Percentiles rank a stretch among this genome's conserved stretches.
Conservation (phyloP, 371 early-diverging fungal species). For the Amoeboaphelidium occidentale region DNA sequence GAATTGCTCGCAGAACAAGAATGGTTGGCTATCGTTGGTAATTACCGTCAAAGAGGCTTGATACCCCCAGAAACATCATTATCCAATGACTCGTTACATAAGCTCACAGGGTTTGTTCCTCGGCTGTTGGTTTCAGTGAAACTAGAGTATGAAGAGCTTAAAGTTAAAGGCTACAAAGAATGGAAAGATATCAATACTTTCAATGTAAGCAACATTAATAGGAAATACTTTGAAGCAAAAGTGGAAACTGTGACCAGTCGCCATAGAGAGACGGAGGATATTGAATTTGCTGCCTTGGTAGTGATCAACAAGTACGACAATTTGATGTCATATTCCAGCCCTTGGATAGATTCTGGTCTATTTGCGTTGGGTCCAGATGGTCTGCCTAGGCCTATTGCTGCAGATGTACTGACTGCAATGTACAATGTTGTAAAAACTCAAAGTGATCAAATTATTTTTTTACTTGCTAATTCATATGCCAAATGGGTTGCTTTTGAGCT, state of each 20-base stretch:
- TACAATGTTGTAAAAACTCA: background rate
- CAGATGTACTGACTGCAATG: background rate
- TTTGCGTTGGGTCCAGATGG: background rate
- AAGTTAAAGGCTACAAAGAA: background rate
- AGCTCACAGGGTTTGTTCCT: background rate
- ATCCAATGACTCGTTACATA: background rate
- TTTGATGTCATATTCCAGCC: background rate
- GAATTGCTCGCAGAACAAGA: background rate
- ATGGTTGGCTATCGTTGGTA: background rate
- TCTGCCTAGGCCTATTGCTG: background rate
- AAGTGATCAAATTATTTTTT: background rate
- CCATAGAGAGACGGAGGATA: background rate
- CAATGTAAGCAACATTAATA: background rate
- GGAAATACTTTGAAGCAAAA: background rate
- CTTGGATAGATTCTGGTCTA: background rate
- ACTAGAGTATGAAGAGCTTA: background rate
- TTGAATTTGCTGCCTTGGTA: background rate
- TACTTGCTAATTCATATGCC: background rate
- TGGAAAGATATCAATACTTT: background rate
- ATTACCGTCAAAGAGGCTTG: background rate
- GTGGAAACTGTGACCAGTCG: background rate
- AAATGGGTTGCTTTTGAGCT: background rate
- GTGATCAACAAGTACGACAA: background rate
- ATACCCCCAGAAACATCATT: background rate
- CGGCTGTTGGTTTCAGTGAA: background rate